Base-by-base conservation (phyloP, 441 rosid genomes). In the Pelargonium myrrhifolium region DNA sequence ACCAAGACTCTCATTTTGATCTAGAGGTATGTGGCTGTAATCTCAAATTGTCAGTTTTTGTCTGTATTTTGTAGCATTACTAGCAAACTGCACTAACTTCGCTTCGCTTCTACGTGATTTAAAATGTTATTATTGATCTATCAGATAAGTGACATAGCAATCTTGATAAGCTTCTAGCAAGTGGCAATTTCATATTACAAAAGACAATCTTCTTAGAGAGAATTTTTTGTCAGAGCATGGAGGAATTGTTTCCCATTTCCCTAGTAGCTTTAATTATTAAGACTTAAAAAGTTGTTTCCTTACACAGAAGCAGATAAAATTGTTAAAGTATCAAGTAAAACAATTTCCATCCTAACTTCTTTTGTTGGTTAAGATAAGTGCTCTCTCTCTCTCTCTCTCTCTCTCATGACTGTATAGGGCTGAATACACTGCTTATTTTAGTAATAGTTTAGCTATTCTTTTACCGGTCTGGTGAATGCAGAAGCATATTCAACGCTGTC, bases 401-500 rank as follows among this genome's bases (percentile, higher is more conserved):
- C 60, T 55, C 20, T 55, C 11, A 9, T 58, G 24, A 58, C 62
- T 58, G 14, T 56, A 9, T 58, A 22, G 31, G 62, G 62, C 62
- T 22, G 24, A 20, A 12, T 58, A 12, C 31, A 21, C 24, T 58
- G 62, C 31, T 9, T 58, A 58, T 58, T 28, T 58, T 58, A 72
- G 69, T 24, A 51, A 51, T 66, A n/a, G 8, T 47, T 67, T 72
- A 49, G 22, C 40, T 73, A 45, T 60, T 76, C 61, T 65, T 68
- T 68, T 62, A 58, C 22, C 66, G 51, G 40, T 65, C 24, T 62
- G 21, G 26, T 80, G 43, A 66, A 68, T 70, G 75, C 84, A 88
- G 95, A 86, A 83, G 77, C 95, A 89, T 75, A 58, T 74, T 39
- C 84, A 82, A 65, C 80, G 80, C 67, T 89, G 92, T 79, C 65